These are phyloP conservation scores for Ogataea chonburiensis DNA, from an alignment of 805 yeast species.

Conservation along the genomic window DNA sequence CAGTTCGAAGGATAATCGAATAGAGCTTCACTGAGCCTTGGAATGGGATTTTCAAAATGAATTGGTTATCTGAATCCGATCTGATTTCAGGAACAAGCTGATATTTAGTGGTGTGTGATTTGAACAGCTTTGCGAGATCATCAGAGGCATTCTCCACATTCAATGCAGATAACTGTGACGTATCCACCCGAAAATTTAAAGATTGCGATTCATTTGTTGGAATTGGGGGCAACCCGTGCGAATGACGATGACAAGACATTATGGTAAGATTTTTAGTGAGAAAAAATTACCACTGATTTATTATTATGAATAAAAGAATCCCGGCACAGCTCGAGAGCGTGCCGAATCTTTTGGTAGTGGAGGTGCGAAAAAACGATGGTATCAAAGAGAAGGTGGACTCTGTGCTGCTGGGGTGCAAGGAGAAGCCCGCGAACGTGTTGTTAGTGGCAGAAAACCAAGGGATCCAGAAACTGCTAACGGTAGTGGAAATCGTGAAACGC, in stretches of 20 bases:
- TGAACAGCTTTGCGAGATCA: slow-evolving; percentile 54
- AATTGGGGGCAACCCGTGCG: slow-evolving; percentile 56
- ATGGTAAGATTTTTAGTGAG: background rate
- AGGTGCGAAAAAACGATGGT: slow-evolving; percentile 25
- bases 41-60: slow-evolving; percentile 78
- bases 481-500: slow-evolving; percentile 33
- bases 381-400: slow-evolving; percentile 22
- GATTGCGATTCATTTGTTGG: slow-evolving; percentile 72
- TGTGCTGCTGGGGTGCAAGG: slow-evolving; percentile 12
- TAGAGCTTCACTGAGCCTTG: slow-evolving; percentile 64
- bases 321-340: slow-evolving; percentile 1
- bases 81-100: slow-evolving; percentile 43
- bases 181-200: slow-evolving; percentile 59
- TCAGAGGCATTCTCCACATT: slow-evolving; percentile 56
- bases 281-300: slow-evolving; percentile 2
- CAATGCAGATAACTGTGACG: slow-evolving; percentile 57
- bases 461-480: slow-evolving; percentile 31
- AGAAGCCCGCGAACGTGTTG: slow-evolving; percentile 15
- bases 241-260: slow-evolving; percentile 33
- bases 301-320: slow-evolving; percentile 1
- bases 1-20: slow-evolving; percentile 68
- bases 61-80: slow-evolving; percentile 78
- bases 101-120: slow-evolving; percentile 48
- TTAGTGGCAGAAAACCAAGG: slow-evolving; percentile 22
- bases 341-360: slow-evolving; percentile 18